Evolutionary conservation across 2,329 filamentous ascomycete species (phyloP).

Genomic region (Harringtonia aguacate): DNA sequence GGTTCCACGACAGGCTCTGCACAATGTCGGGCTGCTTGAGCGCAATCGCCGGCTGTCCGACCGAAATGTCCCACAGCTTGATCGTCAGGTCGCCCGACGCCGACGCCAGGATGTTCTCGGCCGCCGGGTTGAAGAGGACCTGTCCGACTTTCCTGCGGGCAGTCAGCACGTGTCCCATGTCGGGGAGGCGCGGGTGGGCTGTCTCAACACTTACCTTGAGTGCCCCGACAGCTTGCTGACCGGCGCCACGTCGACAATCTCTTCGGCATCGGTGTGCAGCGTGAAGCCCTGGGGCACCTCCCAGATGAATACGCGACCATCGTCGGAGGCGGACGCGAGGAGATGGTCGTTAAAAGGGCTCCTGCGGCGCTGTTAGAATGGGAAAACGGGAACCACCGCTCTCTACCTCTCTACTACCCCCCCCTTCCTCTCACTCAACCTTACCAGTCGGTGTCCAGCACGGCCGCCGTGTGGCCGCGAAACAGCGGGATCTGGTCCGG

Average conservation of each 20-base stretch:
- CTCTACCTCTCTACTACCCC: too few relatives aligned
- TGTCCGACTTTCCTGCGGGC: conserved; percentile 81
- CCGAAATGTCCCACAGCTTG: conserved; percentile 90
- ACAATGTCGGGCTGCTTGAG: conserved; percentile 87
- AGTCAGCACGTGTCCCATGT: neutral
- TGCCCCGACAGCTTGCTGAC: conserved; percentile 77
- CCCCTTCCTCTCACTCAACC: conserved; percentile 16
- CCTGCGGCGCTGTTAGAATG: conserved; percentile 41
- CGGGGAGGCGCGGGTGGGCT: too few relatives aligned
- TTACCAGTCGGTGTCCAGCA: conserved; percentile 94
- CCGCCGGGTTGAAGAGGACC: conserved; percentile 93
- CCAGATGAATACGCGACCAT: conserved; percentile 96
- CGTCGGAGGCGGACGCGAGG: conserved; percentile 88
- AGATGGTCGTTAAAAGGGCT: conserved; percentile 92
- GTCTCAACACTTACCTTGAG: conserved; percentile 50
- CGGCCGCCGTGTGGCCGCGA: conserved; percentile 87
- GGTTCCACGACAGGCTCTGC: conserved; percentile 93
- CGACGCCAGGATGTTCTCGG: conserved; percentile 89
- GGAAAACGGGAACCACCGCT: too few relatives aligned
- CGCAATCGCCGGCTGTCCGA: conserved; percentile 61
- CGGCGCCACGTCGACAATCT: conserved; percentile 71
- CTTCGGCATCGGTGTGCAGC: conserved; percentile 74
- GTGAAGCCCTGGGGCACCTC: conserved; percentile 83
- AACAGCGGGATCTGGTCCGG: conserved; percentile 93
- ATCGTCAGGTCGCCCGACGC: conserved; percentile 90